Percentiles rank a stretch among this genome's conserved stretches.
Evolutionary conservation across 2,329 filamentous ascomycete species (phyloP).

Genomic region (Venturia asperata): DNA sequence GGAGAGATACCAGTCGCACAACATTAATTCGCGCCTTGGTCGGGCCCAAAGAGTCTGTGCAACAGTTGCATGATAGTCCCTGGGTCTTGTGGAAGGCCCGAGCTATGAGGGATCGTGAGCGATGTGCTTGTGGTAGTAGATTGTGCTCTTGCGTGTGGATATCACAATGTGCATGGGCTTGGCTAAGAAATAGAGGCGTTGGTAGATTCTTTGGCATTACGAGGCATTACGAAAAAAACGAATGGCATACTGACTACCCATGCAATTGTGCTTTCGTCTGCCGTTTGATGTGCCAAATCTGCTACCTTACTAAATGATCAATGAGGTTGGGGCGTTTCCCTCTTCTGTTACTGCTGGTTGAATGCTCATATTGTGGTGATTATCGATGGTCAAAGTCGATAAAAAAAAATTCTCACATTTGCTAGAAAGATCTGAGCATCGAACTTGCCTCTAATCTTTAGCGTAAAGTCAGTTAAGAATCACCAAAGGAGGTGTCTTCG

Average conservation of each 20-base stretch:
- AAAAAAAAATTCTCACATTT: too few species aligned
- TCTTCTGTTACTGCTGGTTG: too few species aligned
- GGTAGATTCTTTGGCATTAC: slow-evolving; percentile 8
- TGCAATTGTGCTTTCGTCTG: neutral
- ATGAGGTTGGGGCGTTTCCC: too few species aligned
- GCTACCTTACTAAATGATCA: too few species aligned
- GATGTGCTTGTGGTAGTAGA: neutral
- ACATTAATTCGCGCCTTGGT: neutral
- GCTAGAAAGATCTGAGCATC: too few species aligned
- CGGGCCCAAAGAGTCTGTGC: neutral
- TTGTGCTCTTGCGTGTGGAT: neutral
- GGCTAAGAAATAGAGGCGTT: slow-evolving; percentile 12
- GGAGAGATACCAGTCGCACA: neutral
- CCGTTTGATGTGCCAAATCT: neutral
- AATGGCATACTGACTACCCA: neutral
- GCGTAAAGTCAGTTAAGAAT: too few species aligned
- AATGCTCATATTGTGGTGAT: too few species aligned
- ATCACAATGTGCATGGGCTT: neutral
- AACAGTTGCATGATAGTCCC: neutral
- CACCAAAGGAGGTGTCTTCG: too few species aligned
- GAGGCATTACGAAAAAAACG: slow-evolving; percentile 9
- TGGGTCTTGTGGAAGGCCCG: neutral
- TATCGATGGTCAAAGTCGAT: too few species aligned
- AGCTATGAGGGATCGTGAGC: neutral
- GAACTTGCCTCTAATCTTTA: too few species aligned